Evolutionary conservation across 208 protist species (phyloP), one percentile per base, ranked within the genome.

Genomic region (Vickermania ingenoplastis): DNA sequence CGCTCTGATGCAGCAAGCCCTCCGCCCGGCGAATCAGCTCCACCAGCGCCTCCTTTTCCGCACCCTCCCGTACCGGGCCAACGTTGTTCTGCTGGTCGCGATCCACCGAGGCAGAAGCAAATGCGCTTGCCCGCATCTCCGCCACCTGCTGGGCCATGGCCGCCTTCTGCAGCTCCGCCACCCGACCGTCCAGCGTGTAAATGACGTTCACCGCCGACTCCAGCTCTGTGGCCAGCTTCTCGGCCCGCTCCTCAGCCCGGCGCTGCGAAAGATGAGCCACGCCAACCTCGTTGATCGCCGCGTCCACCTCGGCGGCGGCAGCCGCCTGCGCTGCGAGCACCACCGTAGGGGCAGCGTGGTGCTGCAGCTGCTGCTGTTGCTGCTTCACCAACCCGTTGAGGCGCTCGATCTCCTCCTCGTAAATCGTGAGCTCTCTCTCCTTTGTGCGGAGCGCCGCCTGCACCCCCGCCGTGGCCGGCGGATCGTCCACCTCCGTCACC

Each of bases 201-300:
- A 93, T 93, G 41, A 85, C 77, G 52, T 79, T 73, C 26, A 87
- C 75, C 26, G 86, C 86, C 0, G 73, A 71, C 36, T 83, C 72
- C 14, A 93, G 67, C 50, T 89, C 86, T 24, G 63, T 73, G 0
- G 67, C 63, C 13, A 89, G 63, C 60, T 78, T 79, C 26, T 61
- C 59, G 1, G 82, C 75, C 2, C 77, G 67, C 28, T 72, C 71
- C 56, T 93, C 86, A 17, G 82, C 82, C 63, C 90, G 81, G 14
- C 79, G 71, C 59, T 80, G 80, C 26, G 73, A 71, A 0, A 85
- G 24, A 61, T 82, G 75, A 1, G 83, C 73, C 17, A 61, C 59
- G 3, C 71, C 82, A 24, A 93, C 69, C 61, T 93, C 86, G n/a
- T 69, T 54, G 58, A 90, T 63, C 14, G 73, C 73, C 31, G 66